A percentile compares a stretch with the other conserved stretches of the same genome.
phyloP scores from a whole-genome alignment of 2,329 filamentous ascomycete genomes.

The Rhinocladiella mackenziei region DNA sequence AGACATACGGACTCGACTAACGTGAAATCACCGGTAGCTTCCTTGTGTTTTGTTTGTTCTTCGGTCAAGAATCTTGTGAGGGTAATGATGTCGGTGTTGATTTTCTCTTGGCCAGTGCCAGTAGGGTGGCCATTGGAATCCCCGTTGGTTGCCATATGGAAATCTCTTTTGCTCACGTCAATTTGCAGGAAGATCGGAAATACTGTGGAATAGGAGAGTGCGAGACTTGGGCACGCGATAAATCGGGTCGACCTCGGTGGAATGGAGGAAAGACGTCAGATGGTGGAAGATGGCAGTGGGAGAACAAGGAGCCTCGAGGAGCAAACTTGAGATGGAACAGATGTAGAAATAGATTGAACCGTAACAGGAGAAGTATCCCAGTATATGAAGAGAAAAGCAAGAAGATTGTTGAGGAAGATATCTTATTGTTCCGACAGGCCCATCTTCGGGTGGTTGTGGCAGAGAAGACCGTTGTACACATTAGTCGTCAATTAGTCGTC shows the following conservation, averaged over 20 bases:
- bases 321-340: no score
- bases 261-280: constrained; percentile 14
- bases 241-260: constrained; percentile 11
- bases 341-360: no score
- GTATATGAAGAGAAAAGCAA: constrained; percentile 1
- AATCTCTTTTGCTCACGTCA: background rate
- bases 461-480: no score
- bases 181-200: background rate
- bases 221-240: constrained; percentile 14
- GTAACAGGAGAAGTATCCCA: background rate
- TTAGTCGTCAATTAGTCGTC: no score
- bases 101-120: constrained; percentile 63
- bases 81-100: constrained; percentile 95
- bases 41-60: constrained; percentile 86
- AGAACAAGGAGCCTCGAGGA: background rate
- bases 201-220: no score
- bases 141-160: constrained; percentile 24
- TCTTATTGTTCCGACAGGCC: constrained; percentile 5
- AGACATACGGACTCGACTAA: constrained; percentile 46
- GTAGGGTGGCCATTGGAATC: constrained; percentile 44
- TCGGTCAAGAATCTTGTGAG: constrained; percentile 94
- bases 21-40: constrained; percentile 98
- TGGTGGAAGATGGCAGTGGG: background rate
- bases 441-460: constrained; percentile 8
- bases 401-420: constrained; percentile 6